Percentiles rank a stretch among this genome's conserved stretches.
These are phyloP conservation scores for Tolypocladium ovalisporum DNA, from an alignment of 2,329 filamentous ascomycete species.

Conservation along the genomic window DNA sequence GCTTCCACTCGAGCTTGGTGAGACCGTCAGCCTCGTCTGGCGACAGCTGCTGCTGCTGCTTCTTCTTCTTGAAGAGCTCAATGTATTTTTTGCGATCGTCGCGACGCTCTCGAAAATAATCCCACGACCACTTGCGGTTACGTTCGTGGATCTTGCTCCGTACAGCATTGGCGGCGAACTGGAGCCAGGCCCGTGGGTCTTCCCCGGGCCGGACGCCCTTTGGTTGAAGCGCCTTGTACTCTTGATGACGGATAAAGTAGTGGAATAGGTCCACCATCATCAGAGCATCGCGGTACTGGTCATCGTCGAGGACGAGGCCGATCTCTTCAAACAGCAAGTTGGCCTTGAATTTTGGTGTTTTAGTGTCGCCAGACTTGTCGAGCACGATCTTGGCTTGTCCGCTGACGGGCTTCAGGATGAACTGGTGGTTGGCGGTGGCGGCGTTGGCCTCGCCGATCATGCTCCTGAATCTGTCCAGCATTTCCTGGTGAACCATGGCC, in stretches of 20 bases:
- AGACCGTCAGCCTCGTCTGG: conserved; percentile 63
- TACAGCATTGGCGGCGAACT: conserved; percentile 82
- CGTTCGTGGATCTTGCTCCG: conserved; percentile 89
- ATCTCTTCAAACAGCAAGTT: conserved; percentile 93
- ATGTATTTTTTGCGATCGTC: conserved; percentile 88
- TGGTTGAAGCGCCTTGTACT: conserved; percentile 88
- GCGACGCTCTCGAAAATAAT: conserved; percentile 81
- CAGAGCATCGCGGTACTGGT: conserved; percentile 91
- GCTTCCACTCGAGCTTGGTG: conserved; percentile 70
- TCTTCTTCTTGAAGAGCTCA: conserved; percentile 89
- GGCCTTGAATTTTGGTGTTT: conserved; percentile 79
- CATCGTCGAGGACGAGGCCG: conserved; percentile 91
- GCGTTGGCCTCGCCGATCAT: conserved; percentile 69
- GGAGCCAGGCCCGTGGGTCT: conserved; percentile 84
- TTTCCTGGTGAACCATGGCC: conserved; percentile 58
- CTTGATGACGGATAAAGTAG: conserved; percentile 94
- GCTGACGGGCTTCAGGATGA: conserved; percentile 90
- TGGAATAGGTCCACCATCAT: conserved; percentile 99
- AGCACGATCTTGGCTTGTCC: conserved; percentile 91
- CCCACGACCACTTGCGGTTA: conserved; percentile 93
- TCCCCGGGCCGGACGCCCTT: conserved; percentile 73
- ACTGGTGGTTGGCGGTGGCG: conserved; percentile 58
- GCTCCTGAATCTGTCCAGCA: conserved; percentile 64
- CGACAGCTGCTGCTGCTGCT: conserved; percentile 60
- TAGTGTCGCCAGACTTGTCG: conserved; percentile 77